Conservation (phyloP, 164 flowering plant genomes). For the Stephania japonica region DNA sequence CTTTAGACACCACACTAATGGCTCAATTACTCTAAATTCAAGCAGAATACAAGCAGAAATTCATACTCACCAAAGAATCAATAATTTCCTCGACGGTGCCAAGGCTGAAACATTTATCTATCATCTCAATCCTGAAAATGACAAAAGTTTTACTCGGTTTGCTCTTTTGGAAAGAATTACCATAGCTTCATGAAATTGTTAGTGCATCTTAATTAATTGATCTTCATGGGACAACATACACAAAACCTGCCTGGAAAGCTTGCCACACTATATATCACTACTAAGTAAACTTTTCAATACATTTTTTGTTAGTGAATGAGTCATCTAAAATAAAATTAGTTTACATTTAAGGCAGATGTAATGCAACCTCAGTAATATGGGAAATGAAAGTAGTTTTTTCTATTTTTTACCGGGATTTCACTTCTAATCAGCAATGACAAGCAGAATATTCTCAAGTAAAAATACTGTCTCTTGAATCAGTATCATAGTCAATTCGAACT, state of each 20-base stretch:
- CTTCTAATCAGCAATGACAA: neutral
- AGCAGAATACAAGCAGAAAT: neutral
- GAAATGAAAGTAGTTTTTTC: no score
- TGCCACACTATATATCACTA: neutral
- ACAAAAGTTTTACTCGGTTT: neutral
- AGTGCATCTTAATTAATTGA: neutral
- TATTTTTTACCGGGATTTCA: neutral
- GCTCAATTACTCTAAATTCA: neutral
- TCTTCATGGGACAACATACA: neutral
- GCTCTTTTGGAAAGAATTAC: neutral
- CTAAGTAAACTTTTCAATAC: neutral
- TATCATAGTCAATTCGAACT: neutral
- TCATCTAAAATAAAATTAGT: no score
- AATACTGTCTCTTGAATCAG: neutral
- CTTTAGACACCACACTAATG: neutral
- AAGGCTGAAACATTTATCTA: conserved; percentile 74
- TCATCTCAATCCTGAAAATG: conserved; percentile 56
- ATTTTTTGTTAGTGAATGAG: no score
- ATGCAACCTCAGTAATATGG: no score
- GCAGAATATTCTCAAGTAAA: neutral
- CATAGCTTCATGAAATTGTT: no score
- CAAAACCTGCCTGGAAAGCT: neutral
- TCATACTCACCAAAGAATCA: conserved; percentile 68
- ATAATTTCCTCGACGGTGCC: conserved; percentile 89
- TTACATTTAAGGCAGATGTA: no score